Base-by-base conservation (phyloP, 2,329 filamentous ascomycete species). In the Ophiosphaerella herpotricha region DNA sequence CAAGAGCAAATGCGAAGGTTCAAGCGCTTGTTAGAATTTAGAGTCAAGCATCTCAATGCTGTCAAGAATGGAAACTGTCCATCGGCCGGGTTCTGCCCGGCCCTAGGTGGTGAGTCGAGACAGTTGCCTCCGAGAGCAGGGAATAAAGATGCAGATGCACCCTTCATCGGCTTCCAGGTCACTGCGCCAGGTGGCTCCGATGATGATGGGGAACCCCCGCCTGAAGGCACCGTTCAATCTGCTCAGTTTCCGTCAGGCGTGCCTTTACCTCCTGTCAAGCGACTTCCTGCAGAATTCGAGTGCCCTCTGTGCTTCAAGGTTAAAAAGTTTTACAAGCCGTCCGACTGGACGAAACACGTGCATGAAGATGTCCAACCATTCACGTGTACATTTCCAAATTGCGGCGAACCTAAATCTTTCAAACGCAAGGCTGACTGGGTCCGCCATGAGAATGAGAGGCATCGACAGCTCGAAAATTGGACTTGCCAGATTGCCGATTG, bases 391-490 rank as follows among this genome's bases (percentile, higher is more conserved):
- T 96, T 93, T 77, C 85, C 88, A 2, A 81, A 85, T 43, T 96
- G 92, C 68, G 82, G 83, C 7, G 91, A 96, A 40, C 86, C 89
- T 14, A 96, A 95, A 73, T 91, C 90, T 32, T 97, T 96, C 79
- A 96, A 96, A 75, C 85, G 91, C 40, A 97, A 96, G 74, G 92
- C 92, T 12, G 92, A 97, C 69, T 97, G 92, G 92, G 91, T 96
- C 18, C 84, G 92, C 26, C 92, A 97, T 65, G 92, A 96, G 70
- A 96, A 93, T 61, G 92, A 97, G 73, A 86, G 89, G 23, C 92
- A 97, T 69, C 84, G 92, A 21, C 90, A 95, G 57, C 78, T 96
- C 2, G 91, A 96, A 66, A 94, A 90, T 86, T 97, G 91, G 91
- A 86, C 82, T 5, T 97, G 92, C 68, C 85, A 89, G 53, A 83